Percentiles rank a stretch among this genome's conserved stretches.
These are phyloP conservation scores for Solanum arcanum DNA, from an alignment of 257 asterid species.

Conservation along the genomic window DNA sequence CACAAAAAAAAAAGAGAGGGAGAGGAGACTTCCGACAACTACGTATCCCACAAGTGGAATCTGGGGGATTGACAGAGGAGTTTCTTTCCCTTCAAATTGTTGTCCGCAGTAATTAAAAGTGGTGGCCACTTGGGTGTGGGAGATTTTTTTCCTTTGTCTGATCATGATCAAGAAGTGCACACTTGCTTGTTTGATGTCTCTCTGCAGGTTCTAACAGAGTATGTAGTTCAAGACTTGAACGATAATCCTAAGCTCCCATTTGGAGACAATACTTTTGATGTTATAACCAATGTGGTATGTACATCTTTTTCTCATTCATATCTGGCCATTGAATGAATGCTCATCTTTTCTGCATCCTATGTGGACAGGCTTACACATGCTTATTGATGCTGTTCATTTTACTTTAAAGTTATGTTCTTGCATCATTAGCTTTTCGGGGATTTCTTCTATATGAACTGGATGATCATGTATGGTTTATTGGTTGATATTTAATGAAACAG, in stretches of 20 bases:
- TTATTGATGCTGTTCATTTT: neutral
- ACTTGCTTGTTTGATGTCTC: neutral
- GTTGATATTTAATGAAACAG: neutral
- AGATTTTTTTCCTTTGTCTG: neutral
- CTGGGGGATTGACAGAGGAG: neutral
- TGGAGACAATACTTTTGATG: constrained; percentile 73
- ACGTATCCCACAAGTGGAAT: neutral
- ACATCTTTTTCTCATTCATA: neutral
- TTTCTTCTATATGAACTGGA: neutral
- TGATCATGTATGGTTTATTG: neutral
- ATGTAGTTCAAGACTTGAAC: constrained; percentile 86
- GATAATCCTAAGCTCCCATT: constrained; percentile 72
- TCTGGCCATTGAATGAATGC: neutral
- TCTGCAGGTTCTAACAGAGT: constrained; percentile 79
- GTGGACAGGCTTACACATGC: neutral
- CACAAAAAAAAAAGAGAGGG: neutral
- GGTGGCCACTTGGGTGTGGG: neutral
- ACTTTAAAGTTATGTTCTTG: neutral
- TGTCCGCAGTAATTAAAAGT: neutral
- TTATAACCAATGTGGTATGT: constrained; percentile 77
- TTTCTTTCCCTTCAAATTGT: neutral
- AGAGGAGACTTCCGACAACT: neutral
- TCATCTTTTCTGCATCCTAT: neutral
- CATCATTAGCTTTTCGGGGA: neutral
- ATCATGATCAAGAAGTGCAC: neutral